Evolutionary conservation across 331 rosid genomes (phyloP), one percentile per base, ranked within the genome.

Genomic region (Quercus tomentella): DNA sequence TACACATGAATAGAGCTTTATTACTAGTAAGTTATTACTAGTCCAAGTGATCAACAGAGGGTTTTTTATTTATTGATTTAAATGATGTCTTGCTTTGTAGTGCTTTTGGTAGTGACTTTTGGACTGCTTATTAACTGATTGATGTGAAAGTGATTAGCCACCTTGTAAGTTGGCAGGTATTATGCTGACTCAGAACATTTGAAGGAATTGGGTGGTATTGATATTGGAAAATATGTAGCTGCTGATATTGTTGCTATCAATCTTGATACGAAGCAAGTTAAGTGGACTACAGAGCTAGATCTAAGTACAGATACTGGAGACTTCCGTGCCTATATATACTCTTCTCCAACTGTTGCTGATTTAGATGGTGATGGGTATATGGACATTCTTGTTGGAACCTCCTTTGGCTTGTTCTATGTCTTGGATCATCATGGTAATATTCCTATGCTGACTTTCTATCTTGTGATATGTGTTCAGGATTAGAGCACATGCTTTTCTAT

Each of bases 351-450:
- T 77, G 94, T 96, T 21, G 86, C 82, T 9, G 99, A 96, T 85
- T 92, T 96, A 88, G 99, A 96, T 87, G 99, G 98, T 75, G 99
- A 96, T 83, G 99, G 99, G 56, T 86, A 89, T 84, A 80, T 96
- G 84, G 99, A 96, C 82, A 90, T 96, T 86, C 94, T 96, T 78
- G 93, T 96, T 72, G 99, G 99, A 70, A 96, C 99, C 74, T 89
- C 99, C 58, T 96, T 63, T 83, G 99, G 99, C 73, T 86, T 96
- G 84, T 89, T 96, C 88, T 96, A 96, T 86, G 91, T 85, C 90
- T 82, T 93, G 91, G 99, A 93, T 79, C 99, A 96, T 89, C 90
- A 82, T 26, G 99, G 99, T 96, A 89, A 88, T 77, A 49, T 77
- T 70, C 76, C 56, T 56, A 65, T 21, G 61, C 41, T 31, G 12